Percentiles rank a stretch among this genome's conserved stretches.
These are phyloP conservation scores for Neonectria punicea DNA, from an alignment of 2,329 filamentous ascomycete species.

Conservation along the genomic window DNA sequence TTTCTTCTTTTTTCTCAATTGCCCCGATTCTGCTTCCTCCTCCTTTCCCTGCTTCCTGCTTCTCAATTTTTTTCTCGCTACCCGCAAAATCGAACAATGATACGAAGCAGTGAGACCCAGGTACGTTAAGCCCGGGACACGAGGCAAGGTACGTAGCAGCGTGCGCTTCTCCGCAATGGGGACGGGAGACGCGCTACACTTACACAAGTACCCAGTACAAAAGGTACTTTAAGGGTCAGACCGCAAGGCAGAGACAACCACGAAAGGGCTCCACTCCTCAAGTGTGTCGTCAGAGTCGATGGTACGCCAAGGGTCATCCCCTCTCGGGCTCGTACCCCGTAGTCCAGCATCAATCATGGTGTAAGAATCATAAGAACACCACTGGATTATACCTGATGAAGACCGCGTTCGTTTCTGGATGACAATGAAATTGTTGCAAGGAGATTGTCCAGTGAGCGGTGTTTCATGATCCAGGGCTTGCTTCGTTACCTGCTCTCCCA, in stretches of 20 bases:
- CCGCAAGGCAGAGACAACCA: constrained; percentile 1
- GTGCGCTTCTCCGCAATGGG: neutral
- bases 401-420: neutral
- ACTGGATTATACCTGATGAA: neutral
- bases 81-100: neutral
- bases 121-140: neutral
- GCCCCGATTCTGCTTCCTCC: constrained; percentile 9
- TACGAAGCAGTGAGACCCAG: neutral
- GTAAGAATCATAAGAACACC: neutral
- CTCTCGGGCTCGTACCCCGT: neutral
- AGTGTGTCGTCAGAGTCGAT: constrained; percentile 4
- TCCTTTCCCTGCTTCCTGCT: neutral
- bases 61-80: neutral
- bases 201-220: constrained; percentile 1
- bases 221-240: neutral
- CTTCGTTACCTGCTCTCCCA: neutral
- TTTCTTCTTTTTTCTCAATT: constrained; percentile 10
- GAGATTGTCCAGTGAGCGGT: neutral
- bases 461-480: neutral
- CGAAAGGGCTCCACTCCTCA: constrained; percentile 13
- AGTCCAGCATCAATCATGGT: neutral
- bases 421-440: neutral
- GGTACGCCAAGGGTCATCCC: constrained; percentile 12
- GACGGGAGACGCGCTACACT: constrained; percentile 3
- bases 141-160: neutral